These are phyloP conservation scores for Alectoria sarmentosa DNA, from an alignment of 495 filamentous ascomycete genomes.

Conservation along the genomic window DNA sequence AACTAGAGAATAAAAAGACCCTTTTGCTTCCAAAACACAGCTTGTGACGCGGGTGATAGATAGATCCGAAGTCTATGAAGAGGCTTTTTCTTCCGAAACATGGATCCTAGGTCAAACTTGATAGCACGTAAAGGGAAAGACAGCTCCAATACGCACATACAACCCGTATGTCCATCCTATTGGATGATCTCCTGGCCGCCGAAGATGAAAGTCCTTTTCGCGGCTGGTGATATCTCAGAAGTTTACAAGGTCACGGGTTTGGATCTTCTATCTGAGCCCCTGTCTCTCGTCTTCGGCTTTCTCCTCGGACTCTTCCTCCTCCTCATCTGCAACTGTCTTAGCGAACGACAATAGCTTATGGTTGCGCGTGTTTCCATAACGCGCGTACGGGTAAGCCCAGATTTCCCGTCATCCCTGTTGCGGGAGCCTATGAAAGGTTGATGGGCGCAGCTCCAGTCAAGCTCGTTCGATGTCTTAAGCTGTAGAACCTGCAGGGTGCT, in stretches of 20 bases:
- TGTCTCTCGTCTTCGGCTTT: neutral
- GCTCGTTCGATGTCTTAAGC: neutral
- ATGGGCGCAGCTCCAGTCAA: neutral
- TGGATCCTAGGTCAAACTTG: neutral
- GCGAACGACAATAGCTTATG: neutral
- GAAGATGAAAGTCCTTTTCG: neutral
- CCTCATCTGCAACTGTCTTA: neutral
- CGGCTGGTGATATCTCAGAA: neutral
- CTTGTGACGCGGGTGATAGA: neutral
- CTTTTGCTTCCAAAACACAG: neutral
- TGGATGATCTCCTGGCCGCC: neutral
- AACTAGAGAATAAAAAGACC: neutral
- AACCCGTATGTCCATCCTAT: neutral
- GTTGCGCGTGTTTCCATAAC: neutral
- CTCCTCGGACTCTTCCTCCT: constrained; percentile 2
- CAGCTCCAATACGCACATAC: neutral
- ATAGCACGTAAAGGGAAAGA: neutral
- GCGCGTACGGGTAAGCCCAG: neutral
- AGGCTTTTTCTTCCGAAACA: neutral
- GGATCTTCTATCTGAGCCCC: neutral
- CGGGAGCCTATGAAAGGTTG: neutral
- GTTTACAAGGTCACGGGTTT: neutral
- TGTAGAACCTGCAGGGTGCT: neutral
- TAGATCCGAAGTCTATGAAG: too few relatives aligned
- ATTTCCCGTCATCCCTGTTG: neutral